Evolutionary conservation across 352 stramenopile species (phyloP).

Genomic region (Globisporangium emineosum): DNA sequence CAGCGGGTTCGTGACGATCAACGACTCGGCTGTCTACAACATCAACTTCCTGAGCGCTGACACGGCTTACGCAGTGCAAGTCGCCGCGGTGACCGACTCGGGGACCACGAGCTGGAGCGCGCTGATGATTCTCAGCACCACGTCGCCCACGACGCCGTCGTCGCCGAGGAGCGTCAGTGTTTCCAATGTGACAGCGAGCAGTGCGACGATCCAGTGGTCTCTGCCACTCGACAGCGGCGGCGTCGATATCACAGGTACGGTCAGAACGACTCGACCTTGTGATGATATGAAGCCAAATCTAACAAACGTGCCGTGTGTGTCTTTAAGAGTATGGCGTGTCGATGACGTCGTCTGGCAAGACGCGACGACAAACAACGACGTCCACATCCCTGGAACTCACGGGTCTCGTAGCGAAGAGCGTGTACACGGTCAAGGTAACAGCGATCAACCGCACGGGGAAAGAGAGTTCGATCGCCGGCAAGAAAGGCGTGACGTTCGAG

Average conservation of each 20-base stretch:
- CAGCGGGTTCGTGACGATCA: slow-evolving; percentile 19
- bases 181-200: slow-evolving; percentile 34
- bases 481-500: slow-evolving; percentile 34
- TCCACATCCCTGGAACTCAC: slow-evolving; percentile 23
- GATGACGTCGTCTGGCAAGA: slow-evolving; percentile 20
- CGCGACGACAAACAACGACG: slow-evolving; percentile 10
- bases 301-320: neutral
- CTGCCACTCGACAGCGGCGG: slow-evolving; percentile 44
- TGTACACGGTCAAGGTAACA: slow-evolving; percentile 54
- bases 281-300: neutral
- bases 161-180: slow-evolving; percentile 27
- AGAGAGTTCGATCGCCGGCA: slow-evolving; percentile 22
- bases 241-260: slow-evolving; percentile 33
- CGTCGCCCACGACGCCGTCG: slow-evolving; percentile 25
- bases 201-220: slow-evolving; percentile 33
- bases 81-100: slow-evolving; percentile 37
- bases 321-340: slow-evolving; percentile 24
- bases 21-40: slow-evolving; percentile 22
- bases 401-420: slow-evolving; percentile 28
- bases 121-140: slow-evolving; percentile 24
- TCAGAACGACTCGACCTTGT: neutral
- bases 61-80: slow-evolving; percentile 30
- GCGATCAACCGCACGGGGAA: slow-evolving; percentile 31
- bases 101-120: slow-evolving; percentile 38
- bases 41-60: slow-evolving; percentile 29